These are phyloP conservation scores for Porcisia deanei DNA, from an alignment of 208 protist genomes.

Conservation along the genomic window DNA sequence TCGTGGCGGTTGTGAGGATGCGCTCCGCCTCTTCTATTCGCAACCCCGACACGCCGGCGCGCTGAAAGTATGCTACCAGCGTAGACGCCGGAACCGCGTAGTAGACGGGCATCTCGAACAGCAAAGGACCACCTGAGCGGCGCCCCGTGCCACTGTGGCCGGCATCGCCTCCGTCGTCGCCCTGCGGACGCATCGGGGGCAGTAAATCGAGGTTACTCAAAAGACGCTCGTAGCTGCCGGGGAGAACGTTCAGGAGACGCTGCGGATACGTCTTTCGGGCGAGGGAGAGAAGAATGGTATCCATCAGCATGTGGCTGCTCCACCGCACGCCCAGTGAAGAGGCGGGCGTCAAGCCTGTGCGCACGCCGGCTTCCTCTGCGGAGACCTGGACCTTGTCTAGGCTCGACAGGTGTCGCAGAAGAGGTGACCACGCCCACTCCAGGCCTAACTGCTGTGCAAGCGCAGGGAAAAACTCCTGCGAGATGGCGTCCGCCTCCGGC, in stretches of 20 bases:
- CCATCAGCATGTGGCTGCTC: conserved; percentile 45
- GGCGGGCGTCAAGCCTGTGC: neutral
- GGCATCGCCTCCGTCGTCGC: conserved; percentile 18
- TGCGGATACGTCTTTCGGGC: conserved; percentile 56
- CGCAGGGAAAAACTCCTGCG: conserved; percentile 53
- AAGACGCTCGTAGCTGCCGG: conserved; percentile 58
- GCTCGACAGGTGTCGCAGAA: conserved; percentile 42
- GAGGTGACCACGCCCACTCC: conserved; percentile 86
- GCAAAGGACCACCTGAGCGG: conserved; percentile 5
- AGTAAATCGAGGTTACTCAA: conserved; percentile 38
- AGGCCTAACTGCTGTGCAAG: conserved; percentile 76
- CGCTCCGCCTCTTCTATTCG: conserved; percentile 49
- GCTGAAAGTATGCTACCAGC: conserved; percentile 55
- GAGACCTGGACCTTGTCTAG: conserved; percentile 48
- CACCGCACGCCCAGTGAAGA: conserved; percentile 32
- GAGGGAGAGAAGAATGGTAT: conserved; percentile 44
- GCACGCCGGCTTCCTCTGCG: conserved; percentile 11
- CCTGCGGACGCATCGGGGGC: conserved; percentile 7
- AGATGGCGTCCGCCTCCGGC: conserved; percentile 63
- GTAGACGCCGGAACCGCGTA: conserved; percentile 55
- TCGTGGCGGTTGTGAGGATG: conserved; percentile 42
- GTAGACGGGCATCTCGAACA: conserved; percentile 68
- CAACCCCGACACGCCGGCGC: conserved; percentile 32
- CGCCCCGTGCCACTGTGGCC: neutral
- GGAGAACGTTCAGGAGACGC: conserved; percentile 65